Base-by-base conservation (phyloP, 495 filamentous ascomycete species). In the Xylona heveae region DNA sequence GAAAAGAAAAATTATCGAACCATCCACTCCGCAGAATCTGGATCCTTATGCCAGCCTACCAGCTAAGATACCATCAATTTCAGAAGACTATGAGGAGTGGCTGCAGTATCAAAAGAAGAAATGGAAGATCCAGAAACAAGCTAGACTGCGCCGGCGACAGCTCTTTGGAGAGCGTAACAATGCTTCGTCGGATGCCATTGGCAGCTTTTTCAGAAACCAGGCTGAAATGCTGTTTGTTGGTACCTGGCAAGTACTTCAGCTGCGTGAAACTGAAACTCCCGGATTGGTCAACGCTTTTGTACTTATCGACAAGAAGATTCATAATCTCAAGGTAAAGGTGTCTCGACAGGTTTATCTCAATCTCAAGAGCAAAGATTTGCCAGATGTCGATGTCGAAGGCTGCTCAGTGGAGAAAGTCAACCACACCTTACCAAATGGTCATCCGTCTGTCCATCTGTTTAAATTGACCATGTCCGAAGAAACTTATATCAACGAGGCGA, bases 101-200 rank as follows among this genome's bases (percentile, higher is more conserved):
- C 53, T 99, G 28, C 64, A 75, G 47, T 99, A 99, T 44, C 88
- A 99, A 46, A 99, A 99, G 52, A 69, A 82, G 54, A 99, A 99
- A 49, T 99, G 88, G 88, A 93, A 82, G 54, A 78, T 99, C 18
- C 88, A 99, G 49, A 90, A 80, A 45, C 79, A 92, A 50, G 84
- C 88, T 24, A 68, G 85, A 24, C 64, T 74, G 42, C 75, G 88
- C 7, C 67, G 88, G 28, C 68, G 84, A 25, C 88, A 99, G 45
- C 59, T 95, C 3, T 99, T 95, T 44, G 88, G 88, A 20, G 85
- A 99, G 40, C 73, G 77, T 28, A 64, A 62, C 7, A 71, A 67
- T 38, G 58, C 66, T 27, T 61, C 69, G 14, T 53, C 57, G 3
- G 79, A 77, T 49, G 72, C 74, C 14, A 71, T 97, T 44, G 78